phyloP scores from a whole-genome alignment of 495 filamentous ascomycete species.

The Cladorrhinum samala region DNA sequence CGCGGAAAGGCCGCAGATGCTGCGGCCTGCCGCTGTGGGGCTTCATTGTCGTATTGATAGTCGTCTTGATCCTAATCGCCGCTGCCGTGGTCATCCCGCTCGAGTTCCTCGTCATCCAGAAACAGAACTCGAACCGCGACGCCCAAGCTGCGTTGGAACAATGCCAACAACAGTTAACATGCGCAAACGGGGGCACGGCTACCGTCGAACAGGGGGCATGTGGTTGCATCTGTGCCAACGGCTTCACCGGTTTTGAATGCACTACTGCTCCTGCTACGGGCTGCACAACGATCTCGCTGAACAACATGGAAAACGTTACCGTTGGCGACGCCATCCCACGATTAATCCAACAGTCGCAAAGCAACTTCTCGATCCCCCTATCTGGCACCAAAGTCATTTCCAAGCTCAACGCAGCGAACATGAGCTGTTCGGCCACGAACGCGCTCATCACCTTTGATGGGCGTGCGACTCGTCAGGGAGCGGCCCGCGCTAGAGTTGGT shows the following conservation, averaged over 20 bases:
- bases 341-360: slow-evolving; percentile 56
- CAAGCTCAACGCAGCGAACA: slow-evolving; percentile 64
- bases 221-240: slow-evolving; percentile 80
- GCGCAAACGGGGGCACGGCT: slow-evolving; percentile 76
- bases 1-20: slow-evolving; percentile 33
- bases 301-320: slow-evolving; percentile 59
- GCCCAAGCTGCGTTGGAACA: slow-evolving; percentile 31
- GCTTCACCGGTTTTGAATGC: slow-evolving; percentile 77
- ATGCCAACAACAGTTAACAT: slow-evolving; percentile 52
- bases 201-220: slow-evolving; percentile 60
- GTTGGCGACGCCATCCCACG: slow-evolving; percentile 72
- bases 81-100: slow-evolving; percentile 84
- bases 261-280: slow-evolving; percentile 52
- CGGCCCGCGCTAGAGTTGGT: slow-evolving; percentile 14
- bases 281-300: slow-evolving; percentile 64
- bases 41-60: slow-evolving; percentile 62
- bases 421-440: slow-evolving; percentile 78
- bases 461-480: slow-evolving; percentile 30
- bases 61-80: slow-evolving; percentile 69
- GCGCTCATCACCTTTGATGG: slow-evolving; percentile 77
- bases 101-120: slow-evolving; percentile 68
- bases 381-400: slow-evolving; percentile 59
- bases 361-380: slow-evolving; percentile 72
- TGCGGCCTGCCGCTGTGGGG: slow-evolving; percentile 83
- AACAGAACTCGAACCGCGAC: slow-evolving; percentile 25